A percentile compares a stretch with the other conserved stretches of the same genome.
These are phyloP conservation scores for Pythium chondricola DNA, from an alignment of 352 stramenopile species.

Conservation along the genomic window DNA sequence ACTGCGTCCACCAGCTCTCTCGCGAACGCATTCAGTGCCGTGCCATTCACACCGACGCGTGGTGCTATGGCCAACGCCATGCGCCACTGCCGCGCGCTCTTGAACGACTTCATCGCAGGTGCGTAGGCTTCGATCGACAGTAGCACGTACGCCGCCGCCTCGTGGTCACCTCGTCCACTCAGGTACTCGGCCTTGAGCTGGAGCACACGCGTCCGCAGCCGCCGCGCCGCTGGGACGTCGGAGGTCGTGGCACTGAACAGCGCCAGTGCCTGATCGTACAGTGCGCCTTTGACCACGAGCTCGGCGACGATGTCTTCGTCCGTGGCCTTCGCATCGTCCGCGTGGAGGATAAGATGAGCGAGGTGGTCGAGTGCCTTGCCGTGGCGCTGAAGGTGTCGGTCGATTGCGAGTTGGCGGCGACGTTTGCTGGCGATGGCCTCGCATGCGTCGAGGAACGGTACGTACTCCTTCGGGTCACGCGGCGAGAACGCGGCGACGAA, in stretches of 20 bases:
- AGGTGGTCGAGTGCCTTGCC: conserved; percentile 42
- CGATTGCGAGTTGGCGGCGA: conserved; percentile 53
- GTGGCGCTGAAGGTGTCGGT: conserved; percentile 40
- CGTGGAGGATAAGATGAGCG: conserved; percentile 17
- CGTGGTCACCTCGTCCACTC: conserved; percentile 26
- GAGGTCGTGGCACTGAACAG: conserved; percentile 28
- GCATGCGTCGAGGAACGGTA: conserved; percentile 54
- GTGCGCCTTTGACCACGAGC: conserved; percentile 32
- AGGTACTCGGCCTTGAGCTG: conserved; percentile 44
- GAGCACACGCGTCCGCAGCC: conserved; percentile 34
- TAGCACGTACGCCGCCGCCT: conserved; percentile 60
- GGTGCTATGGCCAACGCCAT: conserved; percentile 48
- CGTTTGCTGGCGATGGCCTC: conserved; percentile 15
- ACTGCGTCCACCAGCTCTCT: conserved; percentile 50
- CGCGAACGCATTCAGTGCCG: conserved; percentile 32
- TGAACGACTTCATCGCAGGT: conserved; percentile 48
- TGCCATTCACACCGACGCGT: conserved; percentile 18
- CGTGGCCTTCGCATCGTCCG: conserved; percentile 4
- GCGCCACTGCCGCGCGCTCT: conserved; percentile 45
- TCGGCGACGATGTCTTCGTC: conserved; percentile 30
- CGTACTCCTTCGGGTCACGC: conserved; percentile 66
- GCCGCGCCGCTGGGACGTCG: conserved; percentile 1
- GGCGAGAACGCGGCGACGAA: conserved; percentile 57
- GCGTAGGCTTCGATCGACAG: conserved; percentile 33
- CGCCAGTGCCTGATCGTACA: conserved; percentile 46